Evolutionary conservation across 2,329 filamentous ascomycete genomes (phyloP), one percentile per base, ranked within the genome.

Genomic region (Trichoderma sp.): DNA sequence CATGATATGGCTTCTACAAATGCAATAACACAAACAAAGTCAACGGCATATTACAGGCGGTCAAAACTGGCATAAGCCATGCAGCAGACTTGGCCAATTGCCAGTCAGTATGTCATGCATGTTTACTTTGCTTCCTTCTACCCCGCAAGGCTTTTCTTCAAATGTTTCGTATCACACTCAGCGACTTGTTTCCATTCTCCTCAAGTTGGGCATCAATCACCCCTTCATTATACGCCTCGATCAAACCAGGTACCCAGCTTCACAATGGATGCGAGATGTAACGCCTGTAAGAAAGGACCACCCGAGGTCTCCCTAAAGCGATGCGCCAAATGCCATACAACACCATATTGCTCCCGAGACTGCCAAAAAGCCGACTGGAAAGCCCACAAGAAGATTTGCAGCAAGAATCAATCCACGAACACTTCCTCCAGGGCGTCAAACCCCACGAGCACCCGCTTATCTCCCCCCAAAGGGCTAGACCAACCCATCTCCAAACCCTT

Each of bases 401-500:
- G 74, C 60, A 73, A 76, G 73, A 61, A 58, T 21, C 39, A 53
- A 3, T 24, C 18, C 3, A 24, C 58, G 24, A 36, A 14, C n/a
- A 1, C 58, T 14, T 14, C 66, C 8, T 32, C 56, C 14, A 78
- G 79, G 6, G 73, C 43, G 1, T 51, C 43, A 12, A 11, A 11
- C 12, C 9, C 18, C 8, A 51, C 8, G 5, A 12, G 3, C 43
- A 21, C 0, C n/a, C 18, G 8, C 1, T 5, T 21, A 11, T 47
- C 43, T 21, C 18, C 43, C 18, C 18, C 43, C 18, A n/a, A 47
- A 4, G 43, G 43, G 2, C 43, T 83, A 0, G 77, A 80, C 2
- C 43, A 76, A 12, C 73, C 73, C 63, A 75, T 83, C 1, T 51
- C 73, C 0, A 75, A 78, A 0, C 83, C 85, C 4, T 86, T 86